Percentiles rank a stretch among this genome's conserved stretches.
Evolutionary conservation across 2,329 filamentous ascomycete species (phyloP).

Genomic region (Ambrosiella xylebori): DNA sequence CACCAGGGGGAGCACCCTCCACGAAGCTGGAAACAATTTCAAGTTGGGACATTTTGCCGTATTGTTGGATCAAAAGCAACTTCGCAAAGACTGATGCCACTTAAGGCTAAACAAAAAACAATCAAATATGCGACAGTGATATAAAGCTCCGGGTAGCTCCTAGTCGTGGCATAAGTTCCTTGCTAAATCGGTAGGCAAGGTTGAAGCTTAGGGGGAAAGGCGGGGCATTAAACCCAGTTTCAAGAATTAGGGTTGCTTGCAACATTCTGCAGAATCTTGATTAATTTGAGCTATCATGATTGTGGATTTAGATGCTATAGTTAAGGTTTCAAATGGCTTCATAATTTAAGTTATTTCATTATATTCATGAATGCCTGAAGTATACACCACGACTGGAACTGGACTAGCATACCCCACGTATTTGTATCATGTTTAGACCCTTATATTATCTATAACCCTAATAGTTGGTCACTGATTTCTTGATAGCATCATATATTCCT

Average conservation of each 20-base stretch:
- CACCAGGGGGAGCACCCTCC: conserved; percentile 11
- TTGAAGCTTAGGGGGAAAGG: conserved; percentile 6
- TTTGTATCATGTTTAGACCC: too few relatives aligned
- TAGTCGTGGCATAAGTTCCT: background rate
- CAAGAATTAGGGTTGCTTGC: background rate
- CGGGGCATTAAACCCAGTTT: conserved; percentile 3
- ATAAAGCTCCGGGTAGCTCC: background rate
- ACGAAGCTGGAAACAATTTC: conserved; percentile 12
- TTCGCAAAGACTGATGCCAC: background rate
- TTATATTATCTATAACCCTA: background rate
- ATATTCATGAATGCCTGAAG: too few relatives aligned
- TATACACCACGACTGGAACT: too few relatives aligned
- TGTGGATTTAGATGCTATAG: too few relatives aligned
- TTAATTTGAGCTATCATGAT: too few relatives aligned
- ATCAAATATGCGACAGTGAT: background rate
- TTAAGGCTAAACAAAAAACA: background rate
- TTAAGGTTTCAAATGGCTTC: too few relatives aligned
- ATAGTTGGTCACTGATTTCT: conserved; percentile 47
- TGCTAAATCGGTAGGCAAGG: background rate
- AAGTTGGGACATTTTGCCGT: conserved; percentile 7
- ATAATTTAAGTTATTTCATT: too few relatives aligned
- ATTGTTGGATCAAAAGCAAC: background rate
- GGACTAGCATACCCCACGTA: too few relatives aligned
- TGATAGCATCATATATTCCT: conserved; percentile 31
- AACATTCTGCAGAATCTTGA: too few relatives aligned